These are phyloP conservation scores for Colletotrichum euphorbiae DNA, from an alignment of 2,329 filamentous ascomycete species.

Conservation along the genomic window DNA sequence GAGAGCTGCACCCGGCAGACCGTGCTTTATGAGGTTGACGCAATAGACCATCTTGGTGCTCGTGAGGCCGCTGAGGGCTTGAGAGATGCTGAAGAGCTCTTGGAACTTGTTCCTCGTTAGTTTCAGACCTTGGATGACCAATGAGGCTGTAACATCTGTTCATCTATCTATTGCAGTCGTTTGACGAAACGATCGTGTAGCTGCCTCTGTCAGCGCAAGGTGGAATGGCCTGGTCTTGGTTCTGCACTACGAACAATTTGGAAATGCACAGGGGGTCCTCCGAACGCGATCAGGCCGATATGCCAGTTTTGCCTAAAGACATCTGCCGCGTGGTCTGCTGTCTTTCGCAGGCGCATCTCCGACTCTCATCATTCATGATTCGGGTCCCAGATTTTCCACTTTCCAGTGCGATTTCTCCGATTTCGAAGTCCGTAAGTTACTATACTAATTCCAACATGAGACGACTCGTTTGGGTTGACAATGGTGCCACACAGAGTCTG, in stretches of 20 bases:
- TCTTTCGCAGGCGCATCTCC: slow-evolving; percentile 13
- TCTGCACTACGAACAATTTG: slow-evolving; percentile 58
- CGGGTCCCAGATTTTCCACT: too few relatives aligned
- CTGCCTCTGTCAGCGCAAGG: slow-evolving; percentile 41
- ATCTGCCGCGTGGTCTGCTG: background rate
- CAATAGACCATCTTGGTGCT: slow-evolving; percentile 76
- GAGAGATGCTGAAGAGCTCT: slow-evolving; percentile 74
- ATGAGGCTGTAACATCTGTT: slow-evolving; percentile 62
- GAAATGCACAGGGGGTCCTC: slow-evolving; percentile 75
- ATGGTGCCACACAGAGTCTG: too few relatives aligned
- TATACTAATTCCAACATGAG: too few relatives aligned
- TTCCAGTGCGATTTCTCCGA: background rate
- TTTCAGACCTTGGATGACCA: background rate
- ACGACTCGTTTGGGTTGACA: too few relatives aligned
- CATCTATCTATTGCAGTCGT: slow-evolving; percentile 70
- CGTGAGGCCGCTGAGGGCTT: slow-evolving; percentile 71
- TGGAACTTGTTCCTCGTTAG: slow-evolving; percentile 64
- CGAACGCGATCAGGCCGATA: slow-evolving; percentile 71
- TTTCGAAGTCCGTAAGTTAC: too few relatives aligned
- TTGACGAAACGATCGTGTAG: slow-evolving; percentile 71
- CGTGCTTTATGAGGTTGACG: slow-evolving; percentile 70
- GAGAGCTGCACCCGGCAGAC: slow-evolving; percentile 66
- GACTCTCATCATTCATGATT: slow-evolving; percentile 2
- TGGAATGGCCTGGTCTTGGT: too few relatives aligned
- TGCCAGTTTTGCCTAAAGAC: slow-evolving; percentile 58